Conservation (phyloP, 2,329 filamentous ascomycete species). For the Phaeosphaeria sp. region DNA sequence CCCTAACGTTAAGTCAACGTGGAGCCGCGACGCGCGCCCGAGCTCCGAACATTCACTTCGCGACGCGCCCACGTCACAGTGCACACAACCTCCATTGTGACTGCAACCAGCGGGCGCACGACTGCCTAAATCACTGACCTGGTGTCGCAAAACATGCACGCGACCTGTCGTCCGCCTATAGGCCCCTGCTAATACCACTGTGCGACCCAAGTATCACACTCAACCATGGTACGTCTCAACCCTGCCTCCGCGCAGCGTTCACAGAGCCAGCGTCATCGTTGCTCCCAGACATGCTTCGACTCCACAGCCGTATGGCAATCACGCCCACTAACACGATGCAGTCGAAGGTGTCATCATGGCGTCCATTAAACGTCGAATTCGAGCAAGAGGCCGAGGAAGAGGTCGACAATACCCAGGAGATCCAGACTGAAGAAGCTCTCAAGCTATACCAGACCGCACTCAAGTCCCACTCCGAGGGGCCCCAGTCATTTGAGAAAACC, state of each 20-base stretch:
- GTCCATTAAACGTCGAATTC: constrained; percentile 90
- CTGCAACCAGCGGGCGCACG: constrained; percentile 4
- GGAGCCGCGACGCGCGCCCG: constrained; percentile 9
- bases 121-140: constrained; percentile 7
- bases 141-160: constrained; percentile 15
- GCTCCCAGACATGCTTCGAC: background rate
- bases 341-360: constrained; percentile 63
- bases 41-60: constrained; percentile 7
- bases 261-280: background rate
- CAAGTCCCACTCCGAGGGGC: constrained; percentile 88
- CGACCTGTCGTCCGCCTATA: constrained; percentile 5
- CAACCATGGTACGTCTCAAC: constrained; percentile 31
- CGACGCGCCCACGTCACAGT: constrained; percentile 14
- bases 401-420: constrained; percentile 91
- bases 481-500: constrained; percentile 76
- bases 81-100: constrained; percentile 2
- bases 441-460: constrained; percentile 93
- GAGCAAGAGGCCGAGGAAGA: constrained; percentile 91
- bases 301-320: background rate
- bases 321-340: constrained; percentile 19
- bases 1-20: constrained; percentile 2
- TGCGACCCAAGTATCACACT: constrained; percentile 5
- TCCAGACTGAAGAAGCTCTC: constrained; percentile 95
- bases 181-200: constrained; percentile 5
- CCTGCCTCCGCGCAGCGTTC: background rate